A percentile compares a stretch with the other conserved stretches of the same genome.
phyloP scores from a whole-genome alignment of 805 yeast species.

The Saccharomycopsis amapae region DNA sequence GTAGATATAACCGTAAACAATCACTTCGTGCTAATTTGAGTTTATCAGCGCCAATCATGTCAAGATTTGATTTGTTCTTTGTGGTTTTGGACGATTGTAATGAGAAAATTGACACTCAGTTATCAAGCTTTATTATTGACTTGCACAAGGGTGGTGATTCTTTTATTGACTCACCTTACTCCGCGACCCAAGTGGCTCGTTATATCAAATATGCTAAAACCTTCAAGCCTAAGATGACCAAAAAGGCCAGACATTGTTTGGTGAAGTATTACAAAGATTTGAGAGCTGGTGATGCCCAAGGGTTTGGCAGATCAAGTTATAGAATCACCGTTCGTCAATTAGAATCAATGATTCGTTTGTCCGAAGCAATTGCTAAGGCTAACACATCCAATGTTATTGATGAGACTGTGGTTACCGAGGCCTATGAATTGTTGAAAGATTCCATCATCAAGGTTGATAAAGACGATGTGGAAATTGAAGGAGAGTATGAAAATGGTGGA shows the following conservation, averaged over 20 bases:
- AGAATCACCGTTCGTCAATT: conserved; percentile 95
- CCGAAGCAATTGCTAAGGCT: conserved; percentile 96
- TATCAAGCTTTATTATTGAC: conserved; percentile 89
- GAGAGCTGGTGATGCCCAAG: conserved; percentile 86
- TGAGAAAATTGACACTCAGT: conserved; percentile 78
- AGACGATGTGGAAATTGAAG: conserved; percentile 84
- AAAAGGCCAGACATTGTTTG: conserved; percentile 68
- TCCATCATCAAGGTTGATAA: conserved; percentile 90
- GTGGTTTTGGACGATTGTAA: conserved; percentile 93
- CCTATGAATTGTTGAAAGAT: conserved; percentile 81
- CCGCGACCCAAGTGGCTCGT: conserved; percentile 80
- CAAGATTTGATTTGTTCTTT: conserved; percentile 92
- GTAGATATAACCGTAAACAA: conserved; percentile 81
- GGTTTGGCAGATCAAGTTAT: conserved; percentile 76
- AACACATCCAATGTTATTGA: conserved; percentile 87
- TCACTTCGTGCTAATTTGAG: conserved; percentile 80
- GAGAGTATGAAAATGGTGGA: conserved; percentile 35
- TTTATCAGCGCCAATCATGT: conserved; percentile 98
- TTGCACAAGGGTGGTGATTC: conserved; percentile 86
- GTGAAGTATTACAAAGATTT: conserved; percentile 78
- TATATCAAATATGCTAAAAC: conserved; percentile 90
- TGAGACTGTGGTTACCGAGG: conserved; percentile 84
- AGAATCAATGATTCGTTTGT: conserved; percentile 85
- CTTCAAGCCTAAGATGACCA: conserved; percentile 82
- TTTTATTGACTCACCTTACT: conserved; percentile 83